Conservation (phyloP, 176 grass and related monocot species). For the Leersia perrieri region DNA sequence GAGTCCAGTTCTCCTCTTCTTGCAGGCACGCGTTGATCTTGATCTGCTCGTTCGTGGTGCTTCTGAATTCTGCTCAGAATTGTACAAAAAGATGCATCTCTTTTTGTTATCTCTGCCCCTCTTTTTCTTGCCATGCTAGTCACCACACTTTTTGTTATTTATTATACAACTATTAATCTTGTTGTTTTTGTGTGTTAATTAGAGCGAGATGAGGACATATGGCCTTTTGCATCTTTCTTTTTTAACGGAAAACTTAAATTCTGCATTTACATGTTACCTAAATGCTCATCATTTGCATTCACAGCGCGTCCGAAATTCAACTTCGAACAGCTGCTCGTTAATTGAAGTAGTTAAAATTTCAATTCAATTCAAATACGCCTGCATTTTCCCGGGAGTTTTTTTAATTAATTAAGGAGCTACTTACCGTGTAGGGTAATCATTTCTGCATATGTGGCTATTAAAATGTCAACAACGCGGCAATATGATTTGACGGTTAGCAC, state of each 20-base stretch:
- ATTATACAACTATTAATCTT: background rate
- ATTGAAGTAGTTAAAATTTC: background rate
- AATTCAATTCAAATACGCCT: background rate
- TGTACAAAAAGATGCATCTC: constrained; percentile 26
- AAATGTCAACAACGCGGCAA: background rate
- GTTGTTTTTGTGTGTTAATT: background rate
- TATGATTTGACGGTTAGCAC: constrained; percentile 24
- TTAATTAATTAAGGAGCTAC: background rate
- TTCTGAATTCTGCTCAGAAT: background rate
- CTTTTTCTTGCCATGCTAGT: background rate
- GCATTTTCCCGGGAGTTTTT: background rate
- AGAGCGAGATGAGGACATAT: background rate
- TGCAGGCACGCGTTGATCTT: constrained; percentile 23
- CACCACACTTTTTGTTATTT: background rate
- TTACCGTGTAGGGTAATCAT: background rate
- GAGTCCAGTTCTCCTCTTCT: background rate
- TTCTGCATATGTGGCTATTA: background rate
- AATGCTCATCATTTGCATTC: background rate
- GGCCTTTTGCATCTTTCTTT: background rate
- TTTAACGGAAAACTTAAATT: background rate
- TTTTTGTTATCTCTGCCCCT: background rate
- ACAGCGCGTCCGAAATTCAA: background rate
- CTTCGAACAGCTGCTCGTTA: background rate
- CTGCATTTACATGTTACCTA: background rate
- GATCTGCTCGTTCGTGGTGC: background rate